Base-by-base conservation (phyloP, 306 rosid species). In the Quercus wislizeni region DNA sequence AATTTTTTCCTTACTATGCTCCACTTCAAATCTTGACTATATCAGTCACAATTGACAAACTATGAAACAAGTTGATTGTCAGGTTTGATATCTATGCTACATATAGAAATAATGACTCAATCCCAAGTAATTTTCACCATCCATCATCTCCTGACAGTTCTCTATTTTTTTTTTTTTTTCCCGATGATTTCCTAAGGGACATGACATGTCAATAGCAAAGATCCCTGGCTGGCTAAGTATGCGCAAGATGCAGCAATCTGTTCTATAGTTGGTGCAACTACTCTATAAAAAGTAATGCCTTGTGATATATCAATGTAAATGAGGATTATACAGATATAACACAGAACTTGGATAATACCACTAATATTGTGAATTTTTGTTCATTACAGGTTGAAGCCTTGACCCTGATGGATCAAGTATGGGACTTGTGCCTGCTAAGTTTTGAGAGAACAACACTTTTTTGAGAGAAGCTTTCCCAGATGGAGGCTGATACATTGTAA, bases 321-420 rank as follows among this genome's bases (percentile, higher is more conserved):
- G 31, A 69, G 33, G 31, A 84, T 76, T 85, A 76, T 31, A 31
- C 43, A 31, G 76, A 71, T 19, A 49, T 49, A 49, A 3, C 54
- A 49, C 4, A 4, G 30, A 59, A 49, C 76, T 43, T 31, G 52
- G 83, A 72, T 35, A 30, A 65, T 17, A 51, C 74, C 41, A 76
- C 74, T 83, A 68, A 85, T 83, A 13, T 18, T 9, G 71, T 38
- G 6, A 71, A 67, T 62, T 71, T 85, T 83, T 81, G 68, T 77
- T 52, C 69, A 67, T 79, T 75, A 89, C 92, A 93, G 93, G 86
- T 75, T 87, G 79, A 80, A 65, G 74, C 75, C 73, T 55, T 77
- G 25, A 20, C 84, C 79, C 4, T 38, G 46, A 38, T 38, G 46
- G 33, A 55, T 55, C 49, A 15, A 85, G 41, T 15, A 52, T 49